A percentile compares a stretch with the other conserved stretches of the same genome.
Evolutionary conservation across 331 rosid genomes (phyloP).

Genomic region (Stylosanthes scabra): DNA sequence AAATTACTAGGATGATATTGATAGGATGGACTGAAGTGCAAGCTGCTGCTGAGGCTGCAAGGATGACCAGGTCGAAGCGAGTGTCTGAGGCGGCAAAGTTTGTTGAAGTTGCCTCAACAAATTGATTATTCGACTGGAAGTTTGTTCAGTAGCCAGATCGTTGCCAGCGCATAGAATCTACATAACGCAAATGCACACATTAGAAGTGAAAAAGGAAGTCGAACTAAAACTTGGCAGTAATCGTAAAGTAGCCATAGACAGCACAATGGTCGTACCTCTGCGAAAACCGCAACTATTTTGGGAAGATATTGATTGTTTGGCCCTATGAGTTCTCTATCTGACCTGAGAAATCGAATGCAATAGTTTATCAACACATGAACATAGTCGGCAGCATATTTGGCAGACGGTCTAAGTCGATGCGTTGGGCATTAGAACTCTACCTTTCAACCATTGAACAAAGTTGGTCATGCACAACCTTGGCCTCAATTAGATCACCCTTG

Average conservation of each 20-base stretch:
- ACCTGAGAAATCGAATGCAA: conserved; percentile 60
- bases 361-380: not conserved
- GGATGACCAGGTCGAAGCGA: conserved; percentile 97
- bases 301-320: conserved; percentile 94
- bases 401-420: conserved; percentile 7
- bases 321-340: conserved; percentile 88
- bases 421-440: conserved; percentile 43
- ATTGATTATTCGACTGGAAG: conserved; percentile 81
- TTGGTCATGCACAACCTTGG: conserved; percentile 95
- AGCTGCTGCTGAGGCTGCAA: conserved; percentile 98
- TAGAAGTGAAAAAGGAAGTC: conserved; percentile 14
- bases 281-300: conserved; percentile 90
- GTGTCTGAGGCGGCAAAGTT: conserved; percentile 88
- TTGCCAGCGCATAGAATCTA: conserved; percentile 92
- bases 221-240: conserved; percentile 9
- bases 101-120: conserved; percentile 91
- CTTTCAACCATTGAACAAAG: conserved; percentile 99
- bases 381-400: conserved; percentile 7
- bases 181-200: conserved; percentile 9
- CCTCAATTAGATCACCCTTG: conserved; percentile 96
- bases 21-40: conserved; percentile 88
- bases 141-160: conserved; percentile 90
- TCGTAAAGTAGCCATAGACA: conserved; percentile 5
- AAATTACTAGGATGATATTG: conserved; percentile 70
- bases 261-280: conserved; percentile 58